These are phyloP conservation scores for Thalassiosira mediterranea DNA, from an alignment of 352 stramenopile genomes.

Conservation along the genomic window DNA sequence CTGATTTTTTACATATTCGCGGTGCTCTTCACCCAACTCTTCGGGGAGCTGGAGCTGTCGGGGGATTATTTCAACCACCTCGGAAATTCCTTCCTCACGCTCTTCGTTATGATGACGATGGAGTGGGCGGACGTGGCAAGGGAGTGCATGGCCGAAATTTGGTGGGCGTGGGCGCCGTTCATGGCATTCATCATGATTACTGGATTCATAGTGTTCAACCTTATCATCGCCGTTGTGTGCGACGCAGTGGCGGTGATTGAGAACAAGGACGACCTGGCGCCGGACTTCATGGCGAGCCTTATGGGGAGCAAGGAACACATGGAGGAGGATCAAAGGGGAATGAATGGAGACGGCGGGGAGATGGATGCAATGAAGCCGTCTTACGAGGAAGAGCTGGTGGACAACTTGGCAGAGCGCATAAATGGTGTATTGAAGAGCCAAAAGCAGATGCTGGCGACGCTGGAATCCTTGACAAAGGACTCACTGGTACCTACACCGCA, in stretches of 20 bases:
- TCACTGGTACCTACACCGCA: slow-evolving; percentile 9
- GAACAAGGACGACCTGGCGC: slow-evolving; percentile 36
- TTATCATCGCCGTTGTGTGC: slow-evolving; percentile 77
- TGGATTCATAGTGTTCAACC: slow-evolving; percentile 77
- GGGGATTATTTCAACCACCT: slow-evolving; percentile 60
- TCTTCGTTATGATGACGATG: slow-evolving; percentile 75
- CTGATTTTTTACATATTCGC: slow-evolving; percentile 64
- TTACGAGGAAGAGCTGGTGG: slow-evolving; percentile 41
- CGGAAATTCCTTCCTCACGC: slow-evolving; percentile 60
- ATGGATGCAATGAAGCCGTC: no score
- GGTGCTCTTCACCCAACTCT: slow-evolving; percentile 51
- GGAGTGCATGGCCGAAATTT: slow-evolving; percentile 50
- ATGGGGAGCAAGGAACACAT: slow-evolving; percentile 13
- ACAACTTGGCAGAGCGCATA: slow-evolving; percentile 52
- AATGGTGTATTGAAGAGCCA: slow-evolving; percentile 53
- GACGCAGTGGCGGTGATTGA: slow-evolving; percentile 70
- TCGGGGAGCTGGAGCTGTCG: slow-evolving; percentile 42
- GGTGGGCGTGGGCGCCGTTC: slow-evolving; percentile 61
- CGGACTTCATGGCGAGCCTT: slow-evolving; percentile 19
- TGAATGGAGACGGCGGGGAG: no score
- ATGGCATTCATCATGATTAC: slow-evolving; percentile 66
- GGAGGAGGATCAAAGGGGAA: slow-evolving; percentile 10
- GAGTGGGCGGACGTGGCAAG: slow-evolving; percentile 67
- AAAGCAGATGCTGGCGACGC: slow-evolving; percentile 43
- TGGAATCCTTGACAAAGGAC: slow-evolving; percentile 25